Evolutionary conservation across 2,329 filamentous ascomycete species (phyloP), one percentile per base, ranked within the genome.

Genomic region (Penicillium aurantiogriseum): DNA sequence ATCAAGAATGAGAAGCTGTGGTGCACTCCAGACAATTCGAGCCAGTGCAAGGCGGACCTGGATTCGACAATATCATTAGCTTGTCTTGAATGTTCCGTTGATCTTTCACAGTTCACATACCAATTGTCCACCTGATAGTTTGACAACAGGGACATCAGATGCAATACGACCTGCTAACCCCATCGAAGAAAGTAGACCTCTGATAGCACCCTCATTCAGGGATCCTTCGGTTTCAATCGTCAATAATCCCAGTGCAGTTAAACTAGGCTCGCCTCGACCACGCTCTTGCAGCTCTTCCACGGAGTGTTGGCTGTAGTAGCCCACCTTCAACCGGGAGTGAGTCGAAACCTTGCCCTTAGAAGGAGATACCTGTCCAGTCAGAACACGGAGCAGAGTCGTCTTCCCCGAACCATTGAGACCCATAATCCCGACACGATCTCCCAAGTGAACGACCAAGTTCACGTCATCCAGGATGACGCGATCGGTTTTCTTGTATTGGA

Each of bases 341-440:
- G 80, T 80, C 0, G 83, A 82, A 2, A 90, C 75, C 0, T 79
- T 84, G 0, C 90, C 89, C 3, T 81, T 78, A 0, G 83, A 84
- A 0, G 88, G 86, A 6, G 77, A 78, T 2, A 81, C 72, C 15
- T 81, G 79, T 0, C 83, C 85, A n/a, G 87, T 85, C 2, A 93
- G 81, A 4, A 93, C 76, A 47, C 84, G 86, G 57, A 93, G 80
- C 10, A 95, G 78, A 0, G 91, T 94, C 1, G 89, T 91, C 72
- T 95, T 95, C 2, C 91, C 91, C 0, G 85, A 84, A 1, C 91
- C 91, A 70, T 95, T 95, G 43, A 94, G 79, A 0, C 91, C 91
- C 25, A 91, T 80, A 40, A 95, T 81, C 0, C 89, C 91, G 25
- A 93, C 79, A 1, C 90, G 83, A 61, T 91, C 88, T 10, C 90